A percentile compares a stretch with the other conserved stretches of the same genome.
Conservation (phyloP, 768 basidiomycete genomes). For the Dictyophora rubrovolvata region DNA sequence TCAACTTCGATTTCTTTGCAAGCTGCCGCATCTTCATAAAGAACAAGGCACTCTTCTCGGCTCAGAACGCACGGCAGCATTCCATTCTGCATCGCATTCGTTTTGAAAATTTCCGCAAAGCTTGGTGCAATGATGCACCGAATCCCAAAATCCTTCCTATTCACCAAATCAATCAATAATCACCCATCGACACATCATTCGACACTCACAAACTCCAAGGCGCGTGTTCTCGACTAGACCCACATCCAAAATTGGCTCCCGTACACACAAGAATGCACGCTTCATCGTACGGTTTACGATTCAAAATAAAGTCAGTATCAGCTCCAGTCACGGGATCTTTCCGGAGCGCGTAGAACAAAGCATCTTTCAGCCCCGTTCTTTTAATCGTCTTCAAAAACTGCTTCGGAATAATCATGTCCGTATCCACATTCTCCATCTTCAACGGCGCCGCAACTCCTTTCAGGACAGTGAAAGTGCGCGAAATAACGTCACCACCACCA, state of each 20-base stretch:
- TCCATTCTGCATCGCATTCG: conserved; percentile 87
- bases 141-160: conserved; percentile 82
- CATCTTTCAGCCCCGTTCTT: conserved; percentile 76
- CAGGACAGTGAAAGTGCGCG: conserved; percentile 56
- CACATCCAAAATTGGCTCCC: conserved; percentile 86
- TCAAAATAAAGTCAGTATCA: conserved; percentile 78
- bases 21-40: conserved; percentile 68
- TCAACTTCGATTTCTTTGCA: conserved; percentile 76
- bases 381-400: conserved; percentile 90
- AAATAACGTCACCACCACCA: conserved; percentile 16
- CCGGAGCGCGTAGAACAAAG: conserved; percentile 73
- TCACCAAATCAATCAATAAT: conserved; percentile 4
- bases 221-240: conserved; percentile 84
- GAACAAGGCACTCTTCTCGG: conserved; percentile 56
- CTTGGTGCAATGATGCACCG: conserved; percentile 79
- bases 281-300: conserved; percentile 65
- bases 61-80: conserved; percentile 74
- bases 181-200: neutral
- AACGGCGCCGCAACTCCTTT: conserved; percentile 74
- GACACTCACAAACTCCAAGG: conserved; percentile 70
- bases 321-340: conserved; percentile 69
- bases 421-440: conserved; percentile 79
- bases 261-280: conserved; percentile 76
- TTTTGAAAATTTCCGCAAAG: conserved; percentile 86
- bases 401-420: conserved; percentile 91